phyloP scores from a whole-genome alignment of 23 red algal species.

The Gracilaria vermiculophylla region DNA sequence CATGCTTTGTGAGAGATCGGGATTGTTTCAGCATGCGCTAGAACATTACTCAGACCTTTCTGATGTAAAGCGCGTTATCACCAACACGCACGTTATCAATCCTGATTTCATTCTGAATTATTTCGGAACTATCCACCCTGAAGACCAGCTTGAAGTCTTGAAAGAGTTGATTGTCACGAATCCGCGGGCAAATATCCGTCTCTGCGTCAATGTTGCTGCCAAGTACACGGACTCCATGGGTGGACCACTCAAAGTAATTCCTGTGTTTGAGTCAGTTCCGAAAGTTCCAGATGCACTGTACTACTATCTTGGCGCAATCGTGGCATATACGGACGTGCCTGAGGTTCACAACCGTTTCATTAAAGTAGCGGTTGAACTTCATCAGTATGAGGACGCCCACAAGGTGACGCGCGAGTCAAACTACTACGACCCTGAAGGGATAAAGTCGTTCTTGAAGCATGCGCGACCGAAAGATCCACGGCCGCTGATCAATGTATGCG shows the following conservation, averaged over 20 bases:
- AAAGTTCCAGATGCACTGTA: constrained; percentile 83
- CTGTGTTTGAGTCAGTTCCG: constrained; percentile 83
- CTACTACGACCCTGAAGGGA: constrained; percentile 86
- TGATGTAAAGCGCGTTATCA: constrained; percentile 95
- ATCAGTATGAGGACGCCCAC: constrained; percentile 86
- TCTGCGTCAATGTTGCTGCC: constrained; percentile 83
- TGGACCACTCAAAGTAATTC: constrained; percentile 64
- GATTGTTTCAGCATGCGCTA: constrained; percentile 94
- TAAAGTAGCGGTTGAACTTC: constrained; percentile 67
- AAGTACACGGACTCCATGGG: constrained; percentile 93
- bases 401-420: constrained; percentile 89
- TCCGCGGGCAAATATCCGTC: constrained; percentile 83
- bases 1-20: constrained; percentile 88
- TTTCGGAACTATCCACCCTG: constrained; percentile 87
- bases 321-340: constrained; percentile 70
- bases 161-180: constrained; percentile 86
- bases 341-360: constrained; percentile 91
- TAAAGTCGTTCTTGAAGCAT: constrained; percentile 86
- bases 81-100: constrained; percentile 90
- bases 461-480: constrained; percentile 86
- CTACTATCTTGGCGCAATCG: constrained; percentile 84
- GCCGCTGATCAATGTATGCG: constrained; percentile 98
- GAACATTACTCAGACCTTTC: constrained; percentile 82
- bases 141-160: constrained; percentile 80
- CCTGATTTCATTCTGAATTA: constrained; percentile 89